These are phyloP conservation scores for Tulasnella sp. DNA, from an alignment of 768 basidiomycete species.

Conservation along the genomic window DNA sequence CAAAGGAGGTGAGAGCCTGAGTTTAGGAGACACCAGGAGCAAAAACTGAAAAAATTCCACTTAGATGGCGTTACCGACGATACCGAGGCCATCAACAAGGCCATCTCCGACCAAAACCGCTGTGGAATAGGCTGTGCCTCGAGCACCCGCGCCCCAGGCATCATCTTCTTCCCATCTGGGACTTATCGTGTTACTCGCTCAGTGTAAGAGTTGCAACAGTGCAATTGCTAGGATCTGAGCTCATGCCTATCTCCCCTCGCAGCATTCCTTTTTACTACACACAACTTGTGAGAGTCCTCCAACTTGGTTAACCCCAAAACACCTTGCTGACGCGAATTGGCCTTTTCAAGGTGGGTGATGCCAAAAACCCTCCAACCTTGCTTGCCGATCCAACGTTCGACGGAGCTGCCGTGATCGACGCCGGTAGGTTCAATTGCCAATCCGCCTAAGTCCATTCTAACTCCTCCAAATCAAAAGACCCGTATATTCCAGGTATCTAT, in stretches of 20 bases:
- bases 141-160: constrained; percentile 58
- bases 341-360: constrained; percentile 16
- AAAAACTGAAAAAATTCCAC: constrained; percentile 18
- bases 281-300: neutral
- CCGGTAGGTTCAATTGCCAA: constrained; percentile 35
- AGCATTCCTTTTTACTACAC: constrained; percentile 13
- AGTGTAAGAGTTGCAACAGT: constrained; percentile 36
- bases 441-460: neutral
- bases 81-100: constrained; percentile 54
- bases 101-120: constrained; percentile 58
- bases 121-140: constrained; percentile 51
- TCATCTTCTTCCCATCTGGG: constrained; percentile 70
- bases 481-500: constrained; percentile 47
- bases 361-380: constrained; percentile 48
- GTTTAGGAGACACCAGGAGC: neutral
- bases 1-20: constrained; percentile 21
- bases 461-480: constrained; percentile 45
- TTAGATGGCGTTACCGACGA: constrained; percentile 69
- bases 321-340: neutral
- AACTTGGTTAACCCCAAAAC: neutral
- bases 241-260: too few species aligned
- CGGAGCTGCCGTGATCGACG: constrained; percentile 70
- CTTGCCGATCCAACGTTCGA: constrained; percentile 57
- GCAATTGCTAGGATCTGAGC: neutral
- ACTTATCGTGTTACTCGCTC: constrained; percentile 60